These are phyloP conservation scores for Aureobasidium melanogenum DNA, from an alignment of 2,329 filamentous ascomycete genomes.

Conservation along the genomic window DNA sequence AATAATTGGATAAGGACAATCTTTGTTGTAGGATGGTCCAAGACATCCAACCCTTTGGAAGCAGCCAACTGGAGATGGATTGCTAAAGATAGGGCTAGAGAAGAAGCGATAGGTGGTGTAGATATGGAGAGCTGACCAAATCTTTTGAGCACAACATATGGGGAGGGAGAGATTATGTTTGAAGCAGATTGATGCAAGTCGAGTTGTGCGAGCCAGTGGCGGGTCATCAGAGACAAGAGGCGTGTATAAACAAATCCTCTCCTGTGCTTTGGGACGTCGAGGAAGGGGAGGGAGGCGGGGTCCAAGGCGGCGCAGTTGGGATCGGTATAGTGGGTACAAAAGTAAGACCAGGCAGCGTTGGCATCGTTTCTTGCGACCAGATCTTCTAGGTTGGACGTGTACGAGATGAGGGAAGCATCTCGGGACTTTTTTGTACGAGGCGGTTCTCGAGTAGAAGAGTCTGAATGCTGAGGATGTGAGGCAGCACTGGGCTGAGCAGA, in stretches of 20 bases:
- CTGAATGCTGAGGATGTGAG: neutral
- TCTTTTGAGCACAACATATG: neutral
- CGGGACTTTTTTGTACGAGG: neutral
- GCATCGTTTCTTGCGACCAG: neutral
- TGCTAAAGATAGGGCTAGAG: neutral
- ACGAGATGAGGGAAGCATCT: neutral
- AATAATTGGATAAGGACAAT: neutral
- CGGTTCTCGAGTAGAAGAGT: neutral
- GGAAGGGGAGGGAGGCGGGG: neutral
- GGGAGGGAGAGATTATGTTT: neutral
- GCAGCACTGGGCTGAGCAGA: neutral
- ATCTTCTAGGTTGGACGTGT: neutral
- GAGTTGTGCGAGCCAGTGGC: neutral
- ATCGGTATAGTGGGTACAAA: neutral
- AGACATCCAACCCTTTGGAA: neutral
- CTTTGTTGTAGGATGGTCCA: neutral
- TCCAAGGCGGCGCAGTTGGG: conserved; percentile 1
- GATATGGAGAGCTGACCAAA: neutral
- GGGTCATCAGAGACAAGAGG: neutral
- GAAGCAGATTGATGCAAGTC: neutral
- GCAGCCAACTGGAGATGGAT: neutral
- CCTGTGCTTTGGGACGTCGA: conserved; percentile 3
- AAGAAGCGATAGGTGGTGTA: neutral
- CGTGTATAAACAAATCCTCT: neutral
- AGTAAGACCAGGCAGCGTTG: conserved; percentile 7